Conservation (phyloP, 2,329 filamentous ascomycete genomes). For the Ceratocystis destructans region DNA sequence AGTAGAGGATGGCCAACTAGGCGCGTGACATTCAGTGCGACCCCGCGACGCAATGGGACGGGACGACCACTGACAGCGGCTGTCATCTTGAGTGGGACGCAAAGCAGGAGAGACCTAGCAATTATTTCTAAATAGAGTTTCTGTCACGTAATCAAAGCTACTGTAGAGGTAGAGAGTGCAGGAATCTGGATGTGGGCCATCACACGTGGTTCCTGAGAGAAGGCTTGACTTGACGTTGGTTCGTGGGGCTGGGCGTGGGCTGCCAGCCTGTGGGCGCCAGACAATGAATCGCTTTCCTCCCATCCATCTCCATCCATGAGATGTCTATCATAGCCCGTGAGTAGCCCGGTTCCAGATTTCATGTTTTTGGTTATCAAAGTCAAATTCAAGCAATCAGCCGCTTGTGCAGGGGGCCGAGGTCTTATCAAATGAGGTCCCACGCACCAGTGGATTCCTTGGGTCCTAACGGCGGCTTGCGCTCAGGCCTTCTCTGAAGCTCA, state of each 20-base stretch:
- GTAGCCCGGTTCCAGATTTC: too few species aligned
- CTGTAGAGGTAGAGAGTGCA: background rate
- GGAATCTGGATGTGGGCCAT: too few species aligned
- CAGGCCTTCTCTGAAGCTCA: background rate
- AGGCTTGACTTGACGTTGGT: too few species aligned
- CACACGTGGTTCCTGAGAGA: too few species aligned
- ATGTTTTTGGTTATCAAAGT: too few species aligned
- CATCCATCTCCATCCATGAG: too few species aligned
- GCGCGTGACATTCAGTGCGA: background rate
- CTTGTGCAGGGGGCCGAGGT: too few species aligned
- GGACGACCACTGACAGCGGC: background rate
- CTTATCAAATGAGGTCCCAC: background rate
- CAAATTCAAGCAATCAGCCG: too few species aligned
- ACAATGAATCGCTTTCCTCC: too few species aligned
- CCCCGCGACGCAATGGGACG: background rate
- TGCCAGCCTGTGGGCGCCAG: too few species aligned
- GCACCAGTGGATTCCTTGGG: background rate
- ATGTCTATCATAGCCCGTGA: too few species aligned
- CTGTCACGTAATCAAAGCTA: background rate
- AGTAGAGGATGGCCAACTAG: background rate
- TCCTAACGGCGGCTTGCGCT: background rate
- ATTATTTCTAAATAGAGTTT: background rate
- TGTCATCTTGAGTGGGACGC: background rate
- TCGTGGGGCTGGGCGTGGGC: too few species aligned
- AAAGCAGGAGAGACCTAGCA: background rate